Evolutionary conservation across 2,329 filamentous ascomycete genomes (phyloP), one percentile per base, ranked within the genome.

Genomic region (Hirsutella thompsonii): DNA sequence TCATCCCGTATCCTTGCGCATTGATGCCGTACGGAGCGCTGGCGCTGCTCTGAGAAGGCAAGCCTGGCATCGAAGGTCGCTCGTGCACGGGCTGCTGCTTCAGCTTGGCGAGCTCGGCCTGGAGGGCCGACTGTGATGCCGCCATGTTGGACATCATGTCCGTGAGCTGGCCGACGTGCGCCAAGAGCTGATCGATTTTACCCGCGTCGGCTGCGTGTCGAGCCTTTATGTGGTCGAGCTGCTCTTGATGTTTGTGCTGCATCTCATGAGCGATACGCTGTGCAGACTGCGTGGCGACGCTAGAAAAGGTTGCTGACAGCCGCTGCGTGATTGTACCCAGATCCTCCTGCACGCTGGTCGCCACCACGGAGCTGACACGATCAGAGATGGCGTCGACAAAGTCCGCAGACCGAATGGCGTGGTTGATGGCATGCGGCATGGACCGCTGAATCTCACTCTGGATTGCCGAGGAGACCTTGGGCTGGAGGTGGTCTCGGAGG

Each of bases 131-230:
- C 60, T 89, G 83, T 1, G 74, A 72, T 5, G 74, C 63, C 5
- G 79, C 79, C 79, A 90, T 79, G 11, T 73, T 73, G 32, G 77
- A 74, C 20, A 90, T 70, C 36, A 79, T 84, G 46, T 81, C 76
- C 3, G 79, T 74, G 43, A 89, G 67, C 20, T 75, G 72, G 26
- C 72, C 72, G 4, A 86, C 77, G 23, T 84, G 70, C 13, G 72
- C 69, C 8, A 79, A 70, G n/a, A 90, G 69, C 52, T 84, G 75
- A 41, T 83, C 76, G 43, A 89, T 81, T 69, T 88, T 88, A 48
- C 68, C 65, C 40, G 61, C 64, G 42, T 79, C 72, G 3, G 64
- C 63, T 5, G 56, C 57, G 23, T 68, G 66, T 41, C 72, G 70
- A n/a, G 63, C 62, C 47, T 69, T 64, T 52, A 77, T 56, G 28